A percentile compares a stretch with the other conserved stretches of the same genome.
phyloP scores from a whole-genome alignment of 2,329 filamentous ascomycete species.

The Colletotrichum horii region DNA sequence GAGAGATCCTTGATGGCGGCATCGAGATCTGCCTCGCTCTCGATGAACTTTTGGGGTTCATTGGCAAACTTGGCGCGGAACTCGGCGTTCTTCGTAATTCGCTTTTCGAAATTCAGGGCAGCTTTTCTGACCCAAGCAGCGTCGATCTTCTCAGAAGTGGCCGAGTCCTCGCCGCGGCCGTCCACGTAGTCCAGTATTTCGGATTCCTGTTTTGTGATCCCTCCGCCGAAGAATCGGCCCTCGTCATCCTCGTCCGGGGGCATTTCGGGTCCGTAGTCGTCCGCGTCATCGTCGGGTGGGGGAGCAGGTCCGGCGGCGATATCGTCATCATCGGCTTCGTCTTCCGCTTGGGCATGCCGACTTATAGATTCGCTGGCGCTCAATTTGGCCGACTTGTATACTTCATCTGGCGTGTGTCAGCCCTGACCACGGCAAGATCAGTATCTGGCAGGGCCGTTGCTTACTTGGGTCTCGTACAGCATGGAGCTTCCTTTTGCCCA shows the following conservation, averaged over 20 bases:
- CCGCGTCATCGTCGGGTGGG: slow-evolving; percentile 52
- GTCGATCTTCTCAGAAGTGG: slow-evolving; percentile 77
- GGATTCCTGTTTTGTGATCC: slow-evolving; percentile 80
- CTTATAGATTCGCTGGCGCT: slow-evolving; percentile 46
- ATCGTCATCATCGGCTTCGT: slow-evolving; percentile 45
- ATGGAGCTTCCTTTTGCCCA: slow-evolving; percentile 69
- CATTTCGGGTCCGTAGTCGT: slow-evolving; percentile 28
- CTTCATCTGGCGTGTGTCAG: slow-evolving; percentile 49
- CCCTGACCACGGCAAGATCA: not conserved
- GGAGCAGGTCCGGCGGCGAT: slow-evolving; percentile 56
- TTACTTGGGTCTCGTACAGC: slow-evolving; percentile 66
- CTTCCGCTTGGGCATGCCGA: slow-evolving; percentile 50
- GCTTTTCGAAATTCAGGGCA: slow-evolving; percentile 85
- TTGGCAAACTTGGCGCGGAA: slow-evolving; percentile 83
- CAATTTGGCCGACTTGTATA: slow-evolving; percentile 68
- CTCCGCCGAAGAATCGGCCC: slow-evolving; percentile 93
- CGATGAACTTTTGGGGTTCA: slow-evolving; percentile 83
- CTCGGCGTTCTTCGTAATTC: slow-evolving; percentile 89
- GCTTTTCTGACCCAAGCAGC: slow-evolving; percentile 81
- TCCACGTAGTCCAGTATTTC: slow-evolving; percentile 91
- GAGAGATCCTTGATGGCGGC: slow-evolving; percentile 85
- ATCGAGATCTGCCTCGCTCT: slow-evolving; percentile 87
- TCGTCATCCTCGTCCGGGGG: slow-evolving; percentile 83
- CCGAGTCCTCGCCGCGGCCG: slow-evolving; percentile 38
- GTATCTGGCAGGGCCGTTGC: slow-evolving; percentile 27